Conservation (phyloP, 1,284 basidiomycete species). For the Gomphus sp. region DNA sequence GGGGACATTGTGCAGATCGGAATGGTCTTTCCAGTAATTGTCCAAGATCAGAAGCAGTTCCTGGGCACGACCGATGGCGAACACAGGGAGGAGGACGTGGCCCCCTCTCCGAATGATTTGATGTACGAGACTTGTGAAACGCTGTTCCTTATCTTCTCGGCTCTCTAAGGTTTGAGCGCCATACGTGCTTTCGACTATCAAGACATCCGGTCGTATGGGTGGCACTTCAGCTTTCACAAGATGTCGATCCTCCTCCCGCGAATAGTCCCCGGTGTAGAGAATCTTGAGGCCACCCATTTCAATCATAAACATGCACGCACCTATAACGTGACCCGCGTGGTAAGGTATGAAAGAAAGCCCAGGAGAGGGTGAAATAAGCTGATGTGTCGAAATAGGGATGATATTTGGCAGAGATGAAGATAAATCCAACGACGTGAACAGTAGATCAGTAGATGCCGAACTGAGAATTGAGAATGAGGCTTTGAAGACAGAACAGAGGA, state of each 20-base stretch:
- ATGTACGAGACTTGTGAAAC: conserved; percentile 88
- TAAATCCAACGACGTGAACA: conserved; percentile 87
- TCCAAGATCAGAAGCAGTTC: conserved; percentile 93
- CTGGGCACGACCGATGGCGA: conserved; percentile 93
- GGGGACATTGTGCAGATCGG: conserved; percentile 91
- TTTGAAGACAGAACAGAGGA: conserved; percentile 4
- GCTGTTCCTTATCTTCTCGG: conserved; percentile 87
- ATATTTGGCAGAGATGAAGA: conserved; percentile 87
- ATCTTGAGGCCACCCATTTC: conserved; percentile 95
- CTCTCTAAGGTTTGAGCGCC: conserved; percentile 94
- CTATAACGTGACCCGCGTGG: conserved; percentile 95
- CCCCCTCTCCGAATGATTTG: conserved; percentile 90
- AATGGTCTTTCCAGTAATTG: conserved; percentile 96
- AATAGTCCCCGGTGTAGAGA: conserved; percentile 98
- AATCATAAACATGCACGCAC: conserved; percentile 97
- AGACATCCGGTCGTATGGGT: conserved; percentile 84
- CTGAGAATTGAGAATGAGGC: conserved; percentile 24
- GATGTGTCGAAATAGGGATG: conserved; percentile 92
- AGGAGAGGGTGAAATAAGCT: conserved; percentile 87
- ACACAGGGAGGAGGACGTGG: conserved; percentile 88
- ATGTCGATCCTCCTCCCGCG: conserved; percentile 95
- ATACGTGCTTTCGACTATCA: conserved; percentile 97
- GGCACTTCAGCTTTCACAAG: conserved; percentile 95
- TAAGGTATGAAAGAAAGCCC: conserved; percentile 95
- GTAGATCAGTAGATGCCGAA: conserved; percentile 62